Evolutionary conservation across 208 protist genomes (phyloP), one percentile per base, ranked within the genome.

Genomic region (Polymyxa betae): DNA sequence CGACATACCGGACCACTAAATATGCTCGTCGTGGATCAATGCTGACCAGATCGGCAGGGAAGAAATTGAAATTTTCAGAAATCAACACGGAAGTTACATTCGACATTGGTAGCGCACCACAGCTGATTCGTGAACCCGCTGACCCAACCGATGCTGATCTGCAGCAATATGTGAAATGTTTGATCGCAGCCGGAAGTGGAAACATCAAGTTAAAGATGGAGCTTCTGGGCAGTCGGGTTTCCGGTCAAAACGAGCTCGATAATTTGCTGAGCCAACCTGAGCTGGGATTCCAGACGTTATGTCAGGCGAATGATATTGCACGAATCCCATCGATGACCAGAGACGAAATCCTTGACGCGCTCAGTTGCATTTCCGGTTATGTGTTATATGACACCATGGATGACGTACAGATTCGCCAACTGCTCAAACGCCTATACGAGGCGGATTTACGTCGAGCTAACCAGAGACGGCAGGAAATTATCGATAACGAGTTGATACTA

Each of bases 1-100:
- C 35, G n/a, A 82, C 72, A n/a, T 82, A 82, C 40, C 5, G 40
- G 16, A 5, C 16, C 5, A 5, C 72, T 35, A 82, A 82, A 43
- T n/a, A n/a, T 20, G 12, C 40, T 5, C 5, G 72, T 20, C 5
- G 40, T 20, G 16, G 16, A n/a, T 20, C 16, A 5, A 35, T 20
- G 12, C 5, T 5, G 5, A 40, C 16, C 16, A 35, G 5, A 40
- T 5, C n/a, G 5, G 16, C n/a, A 5, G 72, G n/a, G 16, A 82
- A n/a, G n/a, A 5, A 82, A 43, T n/a, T 82, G 72, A 82, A 82
- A 43, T 82, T 82, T n/a, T 45, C 72, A 12, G 72, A 43, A 45
- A 43, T 82, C 16, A 82, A 82, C n/a, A 82, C 72, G 72, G 72
- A 82, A 35, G n/a, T 82, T n/a, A 45, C n/a, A 43, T 82, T 82